Base-by-base conservation (phyloP, 169 alveolate genomes). In the Pseudocohnilembus persalinus region DNA sequence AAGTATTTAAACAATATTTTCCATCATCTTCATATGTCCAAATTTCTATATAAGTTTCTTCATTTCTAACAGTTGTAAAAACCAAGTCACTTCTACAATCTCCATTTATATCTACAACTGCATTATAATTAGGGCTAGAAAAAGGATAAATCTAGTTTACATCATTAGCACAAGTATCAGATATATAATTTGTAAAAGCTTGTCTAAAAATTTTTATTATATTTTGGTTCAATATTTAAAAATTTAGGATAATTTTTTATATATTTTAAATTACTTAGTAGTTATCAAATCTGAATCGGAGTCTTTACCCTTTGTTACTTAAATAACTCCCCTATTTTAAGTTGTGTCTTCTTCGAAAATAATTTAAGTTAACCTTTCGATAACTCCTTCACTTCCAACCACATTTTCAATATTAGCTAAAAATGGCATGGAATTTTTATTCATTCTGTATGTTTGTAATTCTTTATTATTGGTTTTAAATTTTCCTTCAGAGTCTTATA, bases 71-170 rank as follows among this genome's bases (percentile, higher is more conserved):
- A 29, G 90, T 74, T 29, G 83, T 64, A 32, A 86, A 34, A 4
- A 86, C 82, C 63, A 86, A 65, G 75, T 86, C 90, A 30, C 87
- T 87, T 74, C 86, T 80, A 32, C 90, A 86, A 80, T 86, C 90
- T 33, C 83, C 79, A 81, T 74, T 86, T 11, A 80, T 73, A 86
- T 86, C 90, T 31, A 86, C 86, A 74, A 86, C 73, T 27, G 90
- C 33, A 81, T 77, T 86, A 33, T 74, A 86, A 32, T 86, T 86
- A 0, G 83, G 77, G 64, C 32, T 64, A 11, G 82, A 35, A n/a
- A 85, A 79, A 6, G 26, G 4, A 11, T 20, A 11, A 49, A 49
- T 11, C 68, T 49, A 4, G 4, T 4, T 49, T 49, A 11, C 20
- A 49, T 49, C 68, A 11, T 49, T 11, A 49, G 68, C 26, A 49